phyloP scores from a whole-genome alignment of 768 basidiomycete genomes.

The Melanogaster broomeanus region DNA sequence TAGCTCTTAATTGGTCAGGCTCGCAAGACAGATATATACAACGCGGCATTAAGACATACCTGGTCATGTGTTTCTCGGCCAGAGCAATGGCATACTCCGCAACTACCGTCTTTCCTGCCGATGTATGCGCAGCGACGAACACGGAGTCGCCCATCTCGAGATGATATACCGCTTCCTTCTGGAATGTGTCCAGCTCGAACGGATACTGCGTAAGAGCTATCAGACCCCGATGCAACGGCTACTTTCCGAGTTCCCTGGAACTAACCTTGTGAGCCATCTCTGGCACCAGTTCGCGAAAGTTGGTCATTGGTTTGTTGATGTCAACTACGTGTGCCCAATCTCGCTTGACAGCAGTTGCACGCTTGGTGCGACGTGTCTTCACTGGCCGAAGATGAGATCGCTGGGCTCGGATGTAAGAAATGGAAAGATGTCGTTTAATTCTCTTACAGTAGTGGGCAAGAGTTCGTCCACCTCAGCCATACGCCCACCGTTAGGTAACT shows the following conservation, averaged over 20 bases:
- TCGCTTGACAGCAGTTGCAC: constrained; percentile 65
- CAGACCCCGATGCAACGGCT: constrained; percentile 3
- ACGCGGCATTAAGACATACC: constrained; percentile 47
- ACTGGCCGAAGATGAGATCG: constrained; percentile 59
- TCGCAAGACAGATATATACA: constrained; percentile 12
- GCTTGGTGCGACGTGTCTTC: constrained; percentile 43
- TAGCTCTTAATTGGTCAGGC: constrained; percentile 59
- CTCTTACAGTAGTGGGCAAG: constrained; percentile 58
- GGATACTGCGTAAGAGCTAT: constrained; percentile 67
- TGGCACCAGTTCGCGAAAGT: constrained; percentile 91
- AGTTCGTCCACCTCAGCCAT: constrained; percentile 73
- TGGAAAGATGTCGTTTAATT: background rate
- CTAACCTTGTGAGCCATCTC: constrained; percentile 92
- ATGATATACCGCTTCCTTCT: constrained; percentile 98
- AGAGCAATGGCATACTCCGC: constrained; percentile 98
- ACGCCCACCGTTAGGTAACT: constrained; percentile 15
- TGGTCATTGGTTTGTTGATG: constrained; percentile 83
- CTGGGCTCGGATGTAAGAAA: constrained; percentile 33
- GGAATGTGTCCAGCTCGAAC: constrained; percentile 98
- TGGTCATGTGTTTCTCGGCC: constrained; percentile 98
- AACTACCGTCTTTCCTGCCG: constrained; percentile 99
- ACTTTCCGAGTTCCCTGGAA: background rate
- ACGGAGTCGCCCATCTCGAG: constrained; percentile 97
- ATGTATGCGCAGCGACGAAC: constrained; percentile 99
- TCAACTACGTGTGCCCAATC: constrained; percentile 99